Conservation (phyloP, 2,329 filamentous ascomycete species). For the Xylariales sp. region DNA sequence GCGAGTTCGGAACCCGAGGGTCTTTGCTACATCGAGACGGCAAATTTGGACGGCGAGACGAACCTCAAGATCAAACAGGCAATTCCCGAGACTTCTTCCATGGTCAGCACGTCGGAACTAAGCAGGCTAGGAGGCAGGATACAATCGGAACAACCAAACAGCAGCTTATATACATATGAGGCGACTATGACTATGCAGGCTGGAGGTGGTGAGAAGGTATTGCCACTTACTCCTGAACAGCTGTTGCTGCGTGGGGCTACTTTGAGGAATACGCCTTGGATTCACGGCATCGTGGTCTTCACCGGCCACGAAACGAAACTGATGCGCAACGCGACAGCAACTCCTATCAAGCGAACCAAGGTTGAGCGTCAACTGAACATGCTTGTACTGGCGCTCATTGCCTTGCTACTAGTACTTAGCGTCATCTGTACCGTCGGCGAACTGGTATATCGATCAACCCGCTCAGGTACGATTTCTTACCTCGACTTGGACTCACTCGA, state of each 20-base stretch:
- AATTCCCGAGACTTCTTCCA: conserved; percentile 81
- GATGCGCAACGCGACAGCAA: conserved; percentile 96
- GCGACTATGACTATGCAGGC: conserved; percentile 88
- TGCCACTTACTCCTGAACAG: conserved; percentile 87
- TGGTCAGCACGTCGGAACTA: conserved; percentile 83
- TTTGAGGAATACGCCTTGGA: conserved; percentile 92
- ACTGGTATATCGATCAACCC: conserved; percentile 68
- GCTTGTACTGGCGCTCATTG: conserved; percentile 85
- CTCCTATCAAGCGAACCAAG: conserved; percentile 95
- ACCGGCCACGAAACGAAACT: conserved; percentile 97
- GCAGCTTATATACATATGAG: conserved; percentile 96
- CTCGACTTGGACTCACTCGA: conserved; percentile 62
- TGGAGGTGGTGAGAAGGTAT: conserved; percentile 87
- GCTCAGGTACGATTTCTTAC: conserved; percentile 62
- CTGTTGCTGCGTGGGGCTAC: conserved; percentile 89
- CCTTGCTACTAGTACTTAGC: conserved; percentile 77
- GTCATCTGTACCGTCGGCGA: conserved; percentile 90
- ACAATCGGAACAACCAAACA: conserved; percentile 95
- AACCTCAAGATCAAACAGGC: conserved; percentile 99
- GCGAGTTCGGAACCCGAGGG: conserved; percentile 96
- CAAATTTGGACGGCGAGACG: conserved; percentile 95
- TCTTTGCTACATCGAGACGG: conserved; percentile 97
- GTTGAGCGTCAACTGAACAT: conserved; percentile 92
- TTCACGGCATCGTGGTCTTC: conserved; percentile 94
- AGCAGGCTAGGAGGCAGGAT: conserved; percentile 81